A percentile compares a stretch with the other conserved stretches of the same genome.
Conservation (phyloP, 768 basidiomycete species). For the Neoboletus subvelutipes region DNA sequence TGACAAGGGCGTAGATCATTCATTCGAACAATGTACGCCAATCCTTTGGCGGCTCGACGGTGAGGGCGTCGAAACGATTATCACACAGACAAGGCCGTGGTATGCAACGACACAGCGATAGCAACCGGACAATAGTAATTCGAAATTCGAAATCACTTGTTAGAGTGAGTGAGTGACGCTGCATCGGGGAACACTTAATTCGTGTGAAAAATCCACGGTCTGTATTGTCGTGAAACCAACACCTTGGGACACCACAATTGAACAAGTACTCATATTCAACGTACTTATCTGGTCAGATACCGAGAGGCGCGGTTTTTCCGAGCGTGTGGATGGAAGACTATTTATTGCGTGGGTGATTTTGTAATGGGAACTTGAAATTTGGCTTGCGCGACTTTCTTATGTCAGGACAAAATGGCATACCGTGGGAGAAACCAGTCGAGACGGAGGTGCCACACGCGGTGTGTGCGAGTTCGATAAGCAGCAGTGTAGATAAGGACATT, state of each 20-base stretch:
- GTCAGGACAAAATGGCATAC: background rate
- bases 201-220: no score
- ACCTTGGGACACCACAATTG: background rate
- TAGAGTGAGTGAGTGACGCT: background rate
- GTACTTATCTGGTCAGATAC: no score
- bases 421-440: background rate
- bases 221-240: background rate
- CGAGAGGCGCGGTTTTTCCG: background rate
- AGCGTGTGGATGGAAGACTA: background rate
- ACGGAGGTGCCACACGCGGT: background rate
- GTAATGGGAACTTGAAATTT: background rate
- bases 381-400: background rate
- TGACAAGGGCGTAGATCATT: background rate
- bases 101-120: background rate
- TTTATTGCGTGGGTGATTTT: no score
- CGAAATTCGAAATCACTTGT: background rate
- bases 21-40: background rate
- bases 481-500: constrained; percentile 3
- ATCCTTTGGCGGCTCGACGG: background rate
- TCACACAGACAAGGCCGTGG: background rate
- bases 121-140: background rate
- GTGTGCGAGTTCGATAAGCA: constrained; percentile 10
- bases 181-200: background rate
- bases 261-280: no score
- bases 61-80: no score